Evolutionary conservation across 1,284 basidiomycete genomes (phyloP), one percentile per base, ranked within the genome.

Genomic region (Coniophora puteana): DNA sequence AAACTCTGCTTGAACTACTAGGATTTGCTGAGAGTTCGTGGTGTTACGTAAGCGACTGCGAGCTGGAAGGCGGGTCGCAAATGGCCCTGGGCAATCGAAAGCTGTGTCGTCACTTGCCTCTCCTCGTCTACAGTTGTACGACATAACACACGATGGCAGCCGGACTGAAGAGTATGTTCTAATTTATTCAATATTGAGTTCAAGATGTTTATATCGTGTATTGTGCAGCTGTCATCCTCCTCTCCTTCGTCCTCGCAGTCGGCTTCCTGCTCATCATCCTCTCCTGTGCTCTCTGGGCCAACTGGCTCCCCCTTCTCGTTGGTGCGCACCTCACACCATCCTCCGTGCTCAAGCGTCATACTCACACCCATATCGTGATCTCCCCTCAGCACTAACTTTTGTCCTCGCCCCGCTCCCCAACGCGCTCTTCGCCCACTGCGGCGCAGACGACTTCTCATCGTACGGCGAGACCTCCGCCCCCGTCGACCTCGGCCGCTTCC

Each of bases 231-330:
- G 92, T 96, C 53, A 93, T 96, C 53, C 74, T 95, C 45, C 81
- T 97, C 40, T 93, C 95, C 4, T 96, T 99, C 65, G 90, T 97
- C 44, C 83, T 99, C 30, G 96, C 96, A 11, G 78, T 96, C 22
- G 96, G 96, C 20, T 99, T 99, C 69, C 71, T 99, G 43, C 81
- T 99, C 57, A 91, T 99, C 61, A 99, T 99, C 63, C 84, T 99
- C 22, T 94, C 92, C 1, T 99, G 96, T 62, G 95, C 96, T 18
- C 71, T 99, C 27, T 99, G 89, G 86, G 68, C 80, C 25, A 99
- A 99, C 66, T 99, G 96, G 96, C 73, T 99, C 12, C 96, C 96
- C 33, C 72, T 99, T 37, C 78, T 99, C 51, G 95, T 98, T 52
- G 95, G 95, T 96, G 55, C 60, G 92, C 78, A n/a, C 16, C 23